Conservation (phyloP, 805 yeast genomes). For the Ogataea dorogensis region DNA sequence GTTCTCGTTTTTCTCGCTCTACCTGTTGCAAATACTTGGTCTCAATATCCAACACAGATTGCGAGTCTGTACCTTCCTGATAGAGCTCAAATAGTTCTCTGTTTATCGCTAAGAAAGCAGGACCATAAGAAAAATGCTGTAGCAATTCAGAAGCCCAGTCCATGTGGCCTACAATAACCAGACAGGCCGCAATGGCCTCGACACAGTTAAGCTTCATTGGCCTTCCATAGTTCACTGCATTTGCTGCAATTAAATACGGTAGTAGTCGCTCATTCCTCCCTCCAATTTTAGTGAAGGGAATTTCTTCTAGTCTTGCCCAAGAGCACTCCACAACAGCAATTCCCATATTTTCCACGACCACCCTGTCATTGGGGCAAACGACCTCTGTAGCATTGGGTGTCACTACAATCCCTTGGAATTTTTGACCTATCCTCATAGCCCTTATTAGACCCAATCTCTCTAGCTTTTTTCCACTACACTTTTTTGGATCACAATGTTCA, state of each 20-base stretch:
- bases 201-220: slow-evolving; percentile 97
- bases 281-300: slow-evolving; percentile 92
- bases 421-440: slow-evolving; percentile 84
- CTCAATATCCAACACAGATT: slow-evolving; percentile 69
- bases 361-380: slow-evolving; percentile 84
- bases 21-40: slow-evolving; percentile 67
- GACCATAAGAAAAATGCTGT: slow-evolving; percentile 89
- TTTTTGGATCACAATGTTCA: slow-evolving; percentile 96
- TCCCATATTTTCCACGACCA: slow-evolving; percentile 73
- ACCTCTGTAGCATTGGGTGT: slow-evolving; percentile 90
- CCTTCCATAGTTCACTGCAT: slow-evolving; percentile 93
- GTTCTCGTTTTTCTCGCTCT: slow-evolving; percentile 62
- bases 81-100: slow-evolving; percentile 73
- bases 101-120: slow-evolving; percentile 80
- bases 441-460: slow-evolving; percentile 84
- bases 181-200: slow-evolving; percentile 95
- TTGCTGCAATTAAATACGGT: slow-evolving; percentile 94
- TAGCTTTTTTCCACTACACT: slow-evolving; percentile 93
- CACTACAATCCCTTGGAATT: slow-evolving; percentile 85
- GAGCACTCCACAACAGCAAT: slow-evolving; percentile 99
- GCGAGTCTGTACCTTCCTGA: slow-evolving; percentile 77
- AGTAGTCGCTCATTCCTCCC: slow-evolving; percentile 83
- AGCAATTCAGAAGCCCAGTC: slow-evolving; percentile 86
- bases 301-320: slow-evolving; percentile 96
- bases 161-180: slow-evolving; percentile 85